Base-by-base conservation (phyloP, 2,329 filamentous ascomycete genomes). In the Nemania sp. region DNA sequence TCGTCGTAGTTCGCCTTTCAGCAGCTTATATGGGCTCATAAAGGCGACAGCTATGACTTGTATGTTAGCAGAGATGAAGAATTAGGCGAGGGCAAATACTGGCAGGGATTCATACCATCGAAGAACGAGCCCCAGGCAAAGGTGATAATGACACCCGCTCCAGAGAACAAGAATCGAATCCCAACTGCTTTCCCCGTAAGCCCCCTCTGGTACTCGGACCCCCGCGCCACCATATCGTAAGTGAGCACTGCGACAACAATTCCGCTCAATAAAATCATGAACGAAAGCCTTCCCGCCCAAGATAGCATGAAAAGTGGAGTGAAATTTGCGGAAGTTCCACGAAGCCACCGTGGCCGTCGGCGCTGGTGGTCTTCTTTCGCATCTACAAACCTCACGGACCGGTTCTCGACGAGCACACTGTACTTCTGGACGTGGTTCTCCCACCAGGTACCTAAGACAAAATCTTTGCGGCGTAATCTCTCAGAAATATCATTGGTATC, bases 11-110 rank as follows among this genome's bases (percentile, higher is more conserved):
- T 31, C 68, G 3, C 63, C 68, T 2, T 66, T 61, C 59, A 80
- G 73, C 36, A 74, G 67, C 19, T 72, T 69, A 57, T 75, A 79
- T 1, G 78, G 77, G 12, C 71, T 71, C 31, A 77, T 69, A 46
- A 73, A 73, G 7, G 76, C 73, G 40, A 79, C 70, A 47, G 75
- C 78, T 80, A 40, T 4, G 17, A 2, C 34, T 20, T 14, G 23
- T 2, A 8, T 15, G n/a, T 62, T 30, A 60, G 48, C 33, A 24
- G 9, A 4, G 19, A 37, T 23, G 20, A 26, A 17, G 20, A 36
- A 14, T 9, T 5, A 19, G 24, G 30, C 2, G 23, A 22, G 17
- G 11, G 8, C 30, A 22, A 17, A 34, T 6, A 28, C 14, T 17
- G 11, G 8, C 30, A 22, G 19, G 31, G 5, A 28, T 14, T 17